Evolutionary conservation across 2,329 filamentous ascomycete genomes (phyloP), one percentile per base, ranked within the genome.

Genomic region (Plenodomus lindquistii): DNA sequence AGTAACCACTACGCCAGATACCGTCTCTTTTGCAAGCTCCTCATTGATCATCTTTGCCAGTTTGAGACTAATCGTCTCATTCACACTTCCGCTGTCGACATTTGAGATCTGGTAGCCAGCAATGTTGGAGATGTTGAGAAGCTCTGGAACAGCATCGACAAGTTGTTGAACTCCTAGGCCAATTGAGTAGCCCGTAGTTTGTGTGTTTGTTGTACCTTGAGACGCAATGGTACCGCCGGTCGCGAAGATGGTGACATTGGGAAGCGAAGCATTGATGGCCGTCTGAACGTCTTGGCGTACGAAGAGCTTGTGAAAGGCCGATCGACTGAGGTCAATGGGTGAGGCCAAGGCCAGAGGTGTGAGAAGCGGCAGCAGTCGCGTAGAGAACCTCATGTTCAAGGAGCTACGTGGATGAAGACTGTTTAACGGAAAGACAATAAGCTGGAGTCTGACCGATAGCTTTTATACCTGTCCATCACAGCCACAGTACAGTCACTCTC

Each of bases 221-320:
- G 80, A 80, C 13, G 82, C 82, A 40, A 85, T 85, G 9, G 82
- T 85, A 29, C 82, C 83, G 15, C 82, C 82, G 5, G 79, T 82
- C 5, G 77, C 78, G 54, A 81, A 82, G 52, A 84, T 81, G 49
- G 80, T 83, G 42, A 84, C 71, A 57, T 82, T 83, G 9, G 80
- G 80, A 0, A 82, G 73, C 27, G 70, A 75, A n/a, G 71, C 68
- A 48, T 79, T 78, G 47, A 73, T 60, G 22, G 66, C 50, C 8
- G 66, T 62, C 42, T 70, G 55, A 34, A 69, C 57, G 35, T 70
- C 65, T 46, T 69, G 64, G 19, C 67, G 59, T 8, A 58, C 40
- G 36, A 67, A 63, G 2, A 70, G 54, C 16, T 55, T 48, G 47
- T 65, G 56, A 2, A 58, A 21, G 9, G 44, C 45, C 5, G 55